Evolutionary conservation across 805 yeast genomes (phyloP), one percentile per base, ranked within the genome.

Genomic region (Phaffomyces thermotolerans): DNA sequence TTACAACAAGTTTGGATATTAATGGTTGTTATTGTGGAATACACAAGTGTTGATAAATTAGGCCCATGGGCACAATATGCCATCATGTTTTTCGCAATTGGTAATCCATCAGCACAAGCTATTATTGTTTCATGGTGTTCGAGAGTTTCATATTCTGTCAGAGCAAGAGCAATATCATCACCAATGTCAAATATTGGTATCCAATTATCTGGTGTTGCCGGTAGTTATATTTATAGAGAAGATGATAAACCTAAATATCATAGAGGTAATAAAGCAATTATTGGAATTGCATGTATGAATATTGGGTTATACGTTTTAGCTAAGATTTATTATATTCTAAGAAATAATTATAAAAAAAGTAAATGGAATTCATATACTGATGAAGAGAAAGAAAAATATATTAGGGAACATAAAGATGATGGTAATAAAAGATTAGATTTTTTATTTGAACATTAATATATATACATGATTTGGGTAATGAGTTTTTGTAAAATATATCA

Each of bases 101-200:
- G 22, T 20, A 20, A 20, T 20, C 22, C 22, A 20, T 20, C 22
- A 20, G 22, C 22, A 4, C 22, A 20, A 20, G 22, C 84, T 1
- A 60, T 80, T 39, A 64, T 73, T 46, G 80, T 77, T 24, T 65
- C 75, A 24, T 77, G 85, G 79, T 72, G 78, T 44, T 79, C 88
- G 0, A 59, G 75, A 25, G 81, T 81, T 52, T 71, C 86, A 9
- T 75, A 77, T 57, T 68, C 81, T 1, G 83, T 82, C 24, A 62
- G 81, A n/a, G 65, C 77, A 3, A 66, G 90, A 51, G 75, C 88
- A 0, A 78, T 82, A 5, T 71, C 82, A 13, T 76, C 86, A 0
- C 79, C 88, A 0, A 45, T 82, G 38, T 80, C 76, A 54, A 83
- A 81, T 53, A 79, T 81, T 69, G 73, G 70, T 57, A 76, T 76